phyloP scores from a whole-genome alignment of 1,139 yeast species.

The Meyerozyma carpophila region DNA sequence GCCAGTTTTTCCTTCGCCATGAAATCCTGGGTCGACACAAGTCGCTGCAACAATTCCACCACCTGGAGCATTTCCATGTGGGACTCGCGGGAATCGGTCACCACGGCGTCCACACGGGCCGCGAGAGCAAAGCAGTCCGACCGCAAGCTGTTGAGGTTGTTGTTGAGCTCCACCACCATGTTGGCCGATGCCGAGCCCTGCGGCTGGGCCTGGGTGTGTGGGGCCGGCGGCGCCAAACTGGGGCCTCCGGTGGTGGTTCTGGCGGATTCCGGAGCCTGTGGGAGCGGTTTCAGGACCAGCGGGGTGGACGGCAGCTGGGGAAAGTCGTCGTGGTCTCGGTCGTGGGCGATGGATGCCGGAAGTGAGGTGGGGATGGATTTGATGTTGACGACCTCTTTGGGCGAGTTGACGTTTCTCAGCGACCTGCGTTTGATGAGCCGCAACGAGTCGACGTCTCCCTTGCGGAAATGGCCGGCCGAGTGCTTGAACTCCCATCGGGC shows the following conservation, averaged over 20 bases:
- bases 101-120: neutral
- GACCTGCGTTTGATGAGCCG: conserved; percentile 60
- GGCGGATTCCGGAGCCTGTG: neutral
- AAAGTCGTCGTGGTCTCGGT: conserved; percentile 9
- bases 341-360: conserved; percentile 7
- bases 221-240: neutral
- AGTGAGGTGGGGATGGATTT: conserved; percentile 26
- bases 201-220: neutral
- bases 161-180: conserved; percentile 1
- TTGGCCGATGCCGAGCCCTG: neutral
- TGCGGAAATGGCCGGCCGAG: conserved; percentile 56
- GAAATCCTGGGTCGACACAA: neutral
- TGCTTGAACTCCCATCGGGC: conserved; percentile 66
- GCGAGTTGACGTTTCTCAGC: conserved; percentile 45
- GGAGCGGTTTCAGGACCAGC: neutral
- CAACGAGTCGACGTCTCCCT: conserved; percentile 56
- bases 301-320: conserved; percentile 2
- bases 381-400: conserved; percentile 37
- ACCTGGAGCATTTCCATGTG: conserved; percentile 1
- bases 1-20: neutral
- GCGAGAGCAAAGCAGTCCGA: conserved; percentile 1
- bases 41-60: neutral
- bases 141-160: conserved; percentile 1
- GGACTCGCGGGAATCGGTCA: neutral
- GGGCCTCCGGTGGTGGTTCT: neutral